Conservation (phyloP, 2,329 filamentous ascomycete genomes). For the Scorias spongiosa region DNA sequence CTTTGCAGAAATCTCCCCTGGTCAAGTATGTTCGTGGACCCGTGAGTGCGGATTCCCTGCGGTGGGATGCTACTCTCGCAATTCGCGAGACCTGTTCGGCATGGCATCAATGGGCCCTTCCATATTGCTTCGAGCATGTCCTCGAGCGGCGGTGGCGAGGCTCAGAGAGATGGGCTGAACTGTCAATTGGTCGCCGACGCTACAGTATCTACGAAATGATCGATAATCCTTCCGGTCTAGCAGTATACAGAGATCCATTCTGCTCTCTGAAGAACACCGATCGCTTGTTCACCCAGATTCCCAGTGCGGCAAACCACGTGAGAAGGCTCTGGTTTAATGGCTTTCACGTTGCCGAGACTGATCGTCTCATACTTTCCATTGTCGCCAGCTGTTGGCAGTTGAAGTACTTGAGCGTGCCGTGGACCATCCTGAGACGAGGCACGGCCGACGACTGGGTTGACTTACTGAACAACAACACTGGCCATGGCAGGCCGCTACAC, state of each 20-base stretch:
- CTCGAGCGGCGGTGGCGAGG: constrained; percentile 40
- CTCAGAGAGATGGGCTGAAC: constrained; percentile 35
- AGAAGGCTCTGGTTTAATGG: constrained; percentile 41
- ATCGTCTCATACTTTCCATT: constrained; percentile 33
- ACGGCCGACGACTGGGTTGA: constrained; percentile 32
- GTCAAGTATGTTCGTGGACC: constrained; percentile 37
- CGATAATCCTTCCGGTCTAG: constrained; percentile 29
- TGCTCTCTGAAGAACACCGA: constrained; percentile 33
- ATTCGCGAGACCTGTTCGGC: constrained; percentile 34
- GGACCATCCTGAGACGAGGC: constrained; percentile 37
- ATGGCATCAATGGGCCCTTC: constrained; percentile 40
- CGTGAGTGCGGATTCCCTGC: constrained; percentile 34
- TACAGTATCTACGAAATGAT: constrained; percentile 35
- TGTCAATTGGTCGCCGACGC: constrained; percentile 25
- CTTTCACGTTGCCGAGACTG: constrained; percentile 36
- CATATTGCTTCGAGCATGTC: constrained; percentile 35
- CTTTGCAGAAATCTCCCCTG: constrained; percentile 28
- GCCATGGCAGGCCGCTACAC: constrained; percentile 26
- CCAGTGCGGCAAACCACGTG: constrained; percentile 32
- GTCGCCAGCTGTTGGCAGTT: constrained; percentile 33
- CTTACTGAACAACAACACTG: constrained; percentile 27
- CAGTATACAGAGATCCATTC: constrained; percentile 39
- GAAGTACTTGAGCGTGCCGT: constrained; percentile 34
- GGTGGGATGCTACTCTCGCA: constrained; percentile 35
- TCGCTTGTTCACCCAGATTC: constrained; percentile 29